A percentile compares a stretch with the other conserved stretches of the same genome.
phyloP scores from a whole-genome alignment of 2,329 filamentous ascomycete species.

The Pleurostoma richardsiae region DNA sequence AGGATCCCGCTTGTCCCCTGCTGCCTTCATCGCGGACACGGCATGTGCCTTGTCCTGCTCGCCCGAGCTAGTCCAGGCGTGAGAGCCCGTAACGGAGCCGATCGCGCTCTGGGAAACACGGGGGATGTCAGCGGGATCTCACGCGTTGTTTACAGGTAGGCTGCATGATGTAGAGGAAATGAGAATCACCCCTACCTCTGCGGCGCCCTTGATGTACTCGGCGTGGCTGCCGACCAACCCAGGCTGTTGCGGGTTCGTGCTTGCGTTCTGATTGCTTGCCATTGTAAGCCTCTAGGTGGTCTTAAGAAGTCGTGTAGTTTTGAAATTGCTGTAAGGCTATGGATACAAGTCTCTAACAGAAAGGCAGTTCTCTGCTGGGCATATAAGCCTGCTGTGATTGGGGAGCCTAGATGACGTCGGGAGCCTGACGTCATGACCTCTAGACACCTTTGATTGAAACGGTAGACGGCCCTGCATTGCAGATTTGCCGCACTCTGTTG shows the following conservation, averaged over 20 bases:
- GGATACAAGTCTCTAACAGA: not conserved
- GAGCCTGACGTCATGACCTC: not conserved
- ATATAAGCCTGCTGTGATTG: not conserved
- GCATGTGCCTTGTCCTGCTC: constrained; percentile 60
- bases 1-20: constrained; percentile 50
- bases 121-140: not conserved
- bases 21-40: constrained; percentile 57
- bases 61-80: constrained; percentile 59
- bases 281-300: not conserved
- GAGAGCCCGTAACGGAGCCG: constrained; percentile 55
- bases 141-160: not conserved
- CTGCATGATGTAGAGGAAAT: not conserved
- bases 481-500: too few relatives aligned
- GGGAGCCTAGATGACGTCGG: not conserved
- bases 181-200: constrained; percentile 44
- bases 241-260: constrained; percentile 35
- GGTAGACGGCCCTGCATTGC: too few relatives aligned
- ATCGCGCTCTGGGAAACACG: constrained; percentile 43
- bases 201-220: constrained; percentile 64
- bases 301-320: not conserved
- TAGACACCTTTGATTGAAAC: too few relatives aligned
- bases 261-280: constrained; percentile 4
- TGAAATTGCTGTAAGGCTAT: not conserved
- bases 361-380: not conserved
- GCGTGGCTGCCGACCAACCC: constrained; percentile 59